Evolutionary conservation across 371 early-diverging fungal species (phyloP), one percentile per base, ranked within the genome.

Genomic region (Mucor plumbeus): DNA sequence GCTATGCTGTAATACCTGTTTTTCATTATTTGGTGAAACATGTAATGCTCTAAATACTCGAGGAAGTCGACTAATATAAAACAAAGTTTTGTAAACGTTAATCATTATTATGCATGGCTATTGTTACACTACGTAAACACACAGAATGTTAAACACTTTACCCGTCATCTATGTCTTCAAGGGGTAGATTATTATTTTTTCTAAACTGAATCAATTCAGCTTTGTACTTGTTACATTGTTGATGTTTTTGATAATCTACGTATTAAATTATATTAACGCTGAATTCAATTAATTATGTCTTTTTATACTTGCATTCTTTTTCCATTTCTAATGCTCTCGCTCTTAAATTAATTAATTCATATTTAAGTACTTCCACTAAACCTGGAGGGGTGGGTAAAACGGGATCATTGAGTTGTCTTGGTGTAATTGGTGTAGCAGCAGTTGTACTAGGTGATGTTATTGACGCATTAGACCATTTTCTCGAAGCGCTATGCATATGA

Each of bases 141-240:
- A 26, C 26, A 36, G 5, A 5, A 57, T 44, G 21, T 17, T 10
- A 34, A 35, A 21, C 26, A 21, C 7, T 0, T 14, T 79, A 82
- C 85, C 79, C 80, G 43, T 86, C 86, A 59, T 89, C 89, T n/a
- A 89, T 70, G 69, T 88, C 88, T 63, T 84, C 87, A 13, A 78
- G 64, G 5, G 88, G 78, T 63, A 86, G 58, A 9, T 87, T 86
- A 35, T 79, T 65, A 40, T 88, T 81, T 68, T 87, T 86, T 35
- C 92, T 85, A 61, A 90, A 76, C 14, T 88, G 84, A 36, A 91
- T 72, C 8, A 92, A 77, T 73, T 92, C 93, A 53, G 85, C 83
- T 59, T 90, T 87, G 72, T 88, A 87, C 48, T 86, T 80, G 73
- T 88, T 88, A 67, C 88, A 87, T 67, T 90, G 92, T 58, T 83